Evolutionary conservation across 1,284 basidiomycete genomes (phyloP), one percentile per base, ranked within the genome.

Genomic region (Cutaneotrichosporon spelunceum): DNA sequence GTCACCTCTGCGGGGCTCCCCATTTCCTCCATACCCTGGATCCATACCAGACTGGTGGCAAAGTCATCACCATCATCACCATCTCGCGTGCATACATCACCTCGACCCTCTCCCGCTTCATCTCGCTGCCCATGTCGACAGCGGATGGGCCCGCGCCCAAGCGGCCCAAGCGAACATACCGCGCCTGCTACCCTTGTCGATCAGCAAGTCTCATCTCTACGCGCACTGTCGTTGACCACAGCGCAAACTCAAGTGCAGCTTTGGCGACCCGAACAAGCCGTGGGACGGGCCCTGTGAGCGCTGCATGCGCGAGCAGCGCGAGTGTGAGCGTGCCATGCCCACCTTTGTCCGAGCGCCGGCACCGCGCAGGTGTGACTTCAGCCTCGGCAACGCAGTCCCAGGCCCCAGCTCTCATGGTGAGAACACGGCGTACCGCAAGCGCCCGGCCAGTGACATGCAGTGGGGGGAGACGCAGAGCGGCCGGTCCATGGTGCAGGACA

Each of bases 161-260:
- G 42, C 33, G 49, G 23, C 55, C 62, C 7, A 58, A 61, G 29
- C 63, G 63, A 44, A 64, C 63, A 4, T 64, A 64, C 39, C 57
- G 63, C 21, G 63, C 63, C 5, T 64, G 63, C 24, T 56, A 56
- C 23, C 63, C 53, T 23, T 60, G 59, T 29, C 59, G 59, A 21
- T 55, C 53, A 3, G 59, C 56, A 19, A 33, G 54, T 56, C 19
- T 19, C 24, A n/a, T 16, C 21, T 33, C 4, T 21, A 21, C 19
- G 27, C 33, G 16, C 10, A 23, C 54, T 49, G 33, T 52, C n/a
- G 9, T 23, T 55, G 11, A 55, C 21, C 44, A 14, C 57, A 64
- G 63, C 56, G 63, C 39, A 64, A 64, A 42, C 63, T 64, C 24
- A 64, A 64, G 26, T 64, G 63, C 57, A 53, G 48, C 26, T 64